Evolutionary conservation across 192 early-diverging fungal genomes (phyloP), one percentile per base, ranked within the genome.

Genomic region (Chytriomyces confervae): DNA sequence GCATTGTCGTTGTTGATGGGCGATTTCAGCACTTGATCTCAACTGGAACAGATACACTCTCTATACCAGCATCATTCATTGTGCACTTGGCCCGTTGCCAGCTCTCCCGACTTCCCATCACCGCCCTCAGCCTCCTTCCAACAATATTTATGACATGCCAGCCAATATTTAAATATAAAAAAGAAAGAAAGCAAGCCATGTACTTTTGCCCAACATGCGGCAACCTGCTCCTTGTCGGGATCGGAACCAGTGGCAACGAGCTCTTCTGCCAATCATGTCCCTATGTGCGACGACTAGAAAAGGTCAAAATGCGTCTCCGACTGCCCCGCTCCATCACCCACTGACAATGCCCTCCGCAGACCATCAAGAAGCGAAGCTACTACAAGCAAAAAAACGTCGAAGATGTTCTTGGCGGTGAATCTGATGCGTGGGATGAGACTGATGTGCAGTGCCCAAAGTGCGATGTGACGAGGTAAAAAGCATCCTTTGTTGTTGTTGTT

Each of bases 381-480:
- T 87, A 95, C 70, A 88, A 94, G 66, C 84, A 90, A 60, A 97
- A 96, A 78, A 88, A 92, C 83, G 91, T 95, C 5, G 96, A 98
- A 80, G 96, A 98, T 84, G 94, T 98, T 6, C 83, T 98, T 46
- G 95, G 96, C 79, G 93, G 90, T 49, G 91, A 94, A n/a, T 95
- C 94, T 92, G 90, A 93, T 47, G 94, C 95, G 80, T 95, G 95
- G 45, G 94, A 91, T 74, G 66, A 83, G 66, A 87, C 88, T 4
- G 89, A 90, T 63, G 84, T 79, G 72, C 65, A 49, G 36, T 88
- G 86, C 51, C 84, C 84, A 18, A 80, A 79, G 51, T 88, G 86
- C 79, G 84, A 83, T 18, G 63, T 79, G 74, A 77, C 72, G 6
- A 74, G 83, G 61, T 84, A 5, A 10, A n/a, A 24, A 24, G 6